Evolutionary conservation across 441 rosid species (phyloP).

Genomic region (Theobroma grandiflorum): DNA sequence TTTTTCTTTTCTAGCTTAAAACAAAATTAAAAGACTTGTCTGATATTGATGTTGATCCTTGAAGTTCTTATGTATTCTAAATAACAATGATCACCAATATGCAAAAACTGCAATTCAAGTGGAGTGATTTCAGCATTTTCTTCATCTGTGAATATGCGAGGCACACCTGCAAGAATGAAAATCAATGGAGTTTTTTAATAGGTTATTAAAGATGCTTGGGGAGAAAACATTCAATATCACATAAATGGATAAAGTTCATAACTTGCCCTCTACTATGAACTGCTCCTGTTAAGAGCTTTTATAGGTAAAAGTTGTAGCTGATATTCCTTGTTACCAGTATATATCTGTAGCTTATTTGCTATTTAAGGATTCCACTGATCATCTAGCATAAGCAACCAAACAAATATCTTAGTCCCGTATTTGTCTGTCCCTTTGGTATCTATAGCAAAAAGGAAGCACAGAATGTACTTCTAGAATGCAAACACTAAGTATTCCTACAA

Average conservation of each 20-base stretch:
- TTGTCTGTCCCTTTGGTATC: not conserved
- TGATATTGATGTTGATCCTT: slow-evolving; percentile 88
- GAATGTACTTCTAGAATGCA: not conserved
- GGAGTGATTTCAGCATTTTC: slow-evolving; percentile 66
- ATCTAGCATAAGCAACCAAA: not conserved
- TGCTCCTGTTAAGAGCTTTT: not conserved
- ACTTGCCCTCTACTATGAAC: no score
- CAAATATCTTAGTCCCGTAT: not conserved
- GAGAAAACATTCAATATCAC: not conserved
- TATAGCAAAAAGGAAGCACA: not conserved
- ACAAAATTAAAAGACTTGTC: slow-evolving; percentile 70
- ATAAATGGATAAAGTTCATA: not conserved
- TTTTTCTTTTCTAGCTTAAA: not conserved
- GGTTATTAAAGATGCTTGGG: not conserved
- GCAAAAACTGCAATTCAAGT: slow-evolving; percentile 58
- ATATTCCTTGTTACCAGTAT: not conserved
- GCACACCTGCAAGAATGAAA: slow-evolving; percentile 62
- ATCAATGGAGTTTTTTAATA: not conserved
- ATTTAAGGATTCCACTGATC: not conserved
- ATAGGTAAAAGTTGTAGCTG: not conserved
- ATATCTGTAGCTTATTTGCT: not conserved
- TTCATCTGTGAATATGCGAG: slow-evolving; percentile 75
- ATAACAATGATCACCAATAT: slow-evolving; percentile 40
- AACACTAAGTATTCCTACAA: not conserved
- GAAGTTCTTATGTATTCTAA: slow-evolving; percentile 75